Base-by-base conservation (phyloP, 1,139 yeast genomes). In the Saccharomycopsis hybrid region DNA sequence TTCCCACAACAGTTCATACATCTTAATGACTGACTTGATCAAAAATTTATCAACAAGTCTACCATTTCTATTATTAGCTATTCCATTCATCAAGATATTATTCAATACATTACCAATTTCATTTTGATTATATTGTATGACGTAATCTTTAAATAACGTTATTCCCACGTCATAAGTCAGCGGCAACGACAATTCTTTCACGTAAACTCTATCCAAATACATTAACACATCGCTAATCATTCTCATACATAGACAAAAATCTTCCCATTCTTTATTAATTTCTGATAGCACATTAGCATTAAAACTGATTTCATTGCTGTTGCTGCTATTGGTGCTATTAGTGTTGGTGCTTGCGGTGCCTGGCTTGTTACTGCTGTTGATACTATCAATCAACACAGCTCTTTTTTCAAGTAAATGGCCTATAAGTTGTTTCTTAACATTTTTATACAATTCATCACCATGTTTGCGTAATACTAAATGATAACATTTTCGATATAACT, bases 121-220 rank as follows among this genome's bases (percentile, higher is more conserved):
- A 54, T 74, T 68, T 51, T 72, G 60, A 37, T 74, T 68, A 51
- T 65, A 65, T 37, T 66, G 61, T 13, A 79, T 58, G 1, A 78
- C 65, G 7, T 66, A 63, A 36, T 71, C 73, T 29, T 78, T 66
- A 62, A 83, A 85, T 7, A 82, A 62, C 38, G 73, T 74, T 39
- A 85, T 71, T 0, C 96, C 96, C 44, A 84, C 73, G 60, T 89
- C 96, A 60, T 85, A 85, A 3, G 86, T 74, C 49, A 82, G 68
- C 1, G 88, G 78, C 78, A 18, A 30, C 3, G 39, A 28, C 3
- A 49, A 38, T 56, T 85, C 95, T 55, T 79, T 80, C 31, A 90
- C 86, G 58, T 85, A 88, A 0, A 88, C 96, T 43, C 96, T 75
- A 62, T 92, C 76, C 60, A 92, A 68, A 62, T 92, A 92, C 86